phyloP scores from a whole-genome alignment of 345 rosid genomes.

The Garcia nutans region DNA sequence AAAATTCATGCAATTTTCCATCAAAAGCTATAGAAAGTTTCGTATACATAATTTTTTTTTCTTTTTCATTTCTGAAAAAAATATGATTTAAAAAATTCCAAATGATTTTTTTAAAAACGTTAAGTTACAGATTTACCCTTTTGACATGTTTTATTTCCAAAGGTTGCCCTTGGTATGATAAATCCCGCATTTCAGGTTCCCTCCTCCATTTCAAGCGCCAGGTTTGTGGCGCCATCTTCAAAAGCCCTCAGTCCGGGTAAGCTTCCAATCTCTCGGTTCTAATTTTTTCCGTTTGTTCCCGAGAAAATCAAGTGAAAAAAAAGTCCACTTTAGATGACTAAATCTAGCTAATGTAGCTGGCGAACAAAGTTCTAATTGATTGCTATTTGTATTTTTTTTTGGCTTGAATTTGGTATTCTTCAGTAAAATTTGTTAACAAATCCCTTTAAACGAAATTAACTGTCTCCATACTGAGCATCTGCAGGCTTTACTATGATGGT shows the following conservation, averaged over 20 bases:
- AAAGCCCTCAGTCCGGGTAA: not conserved
- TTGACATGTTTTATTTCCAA: too few relatives aligned
- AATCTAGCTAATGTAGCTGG: not conserved
- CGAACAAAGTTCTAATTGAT: not conserved
- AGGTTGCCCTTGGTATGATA: too few relatives aligned
- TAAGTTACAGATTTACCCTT: not conserved
- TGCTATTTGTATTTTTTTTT: not conserved
- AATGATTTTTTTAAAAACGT: too few relatives aligned
- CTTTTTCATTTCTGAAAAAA: too few relatives aligned
- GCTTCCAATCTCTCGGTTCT: not conserved
- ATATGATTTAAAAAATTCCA: too few relatives aligned
- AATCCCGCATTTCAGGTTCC: not conserved
- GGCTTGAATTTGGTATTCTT: not conserved
- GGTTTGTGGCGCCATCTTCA: conserved; percentile 13
- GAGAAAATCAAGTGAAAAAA: not conserved
- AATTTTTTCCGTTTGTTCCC: not conserved
- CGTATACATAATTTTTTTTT: too few relatives aligned
- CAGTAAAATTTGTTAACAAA: not conserved
- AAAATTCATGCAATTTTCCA: too few relatives aligned
- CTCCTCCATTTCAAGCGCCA: not conserved
- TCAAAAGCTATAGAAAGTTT: too few relatives aligned
- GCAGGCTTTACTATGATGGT: not conserved
- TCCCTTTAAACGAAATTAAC: not conserved
- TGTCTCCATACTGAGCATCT: not conserved
- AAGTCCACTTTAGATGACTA: not conserved